A percentile compares a stretch with the other conserved stretches of the same genome.
Conservation (phyloP, 73 alveolate species). For the Uronychia binucleata region DNA sequence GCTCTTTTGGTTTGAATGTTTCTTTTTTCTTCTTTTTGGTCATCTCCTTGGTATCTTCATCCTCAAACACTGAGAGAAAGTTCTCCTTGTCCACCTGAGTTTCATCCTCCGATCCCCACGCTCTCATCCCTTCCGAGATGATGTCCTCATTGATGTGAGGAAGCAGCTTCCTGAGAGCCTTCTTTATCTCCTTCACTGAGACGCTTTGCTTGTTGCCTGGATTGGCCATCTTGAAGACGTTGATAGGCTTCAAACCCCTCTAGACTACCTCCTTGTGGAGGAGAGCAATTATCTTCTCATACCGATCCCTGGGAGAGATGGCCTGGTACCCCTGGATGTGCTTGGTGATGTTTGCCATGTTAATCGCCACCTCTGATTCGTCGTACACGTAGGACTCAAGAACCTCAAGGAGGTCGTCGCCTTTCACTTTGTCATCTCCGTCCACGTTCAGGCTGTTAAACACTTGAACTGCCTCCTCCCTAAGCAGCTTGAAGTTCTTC, state of each 20-base stretch:
- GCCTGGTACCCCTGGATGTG: conserved; percentile 20
- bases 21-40: neutral
- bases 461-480: conserved; percentile 11
- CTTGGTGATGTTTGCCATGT: conserved; percentile 5
- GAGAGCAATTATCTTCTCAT: conserved; percentile 20
- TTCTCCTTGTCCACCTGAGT: neutral
- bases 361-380: neutral
- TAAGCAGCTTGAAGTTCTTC: neutral
- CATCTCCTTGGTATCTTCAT: neutral
- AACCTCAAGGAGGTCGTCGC: conserved; percentile 29
- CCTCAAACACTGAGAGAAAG: neutral
- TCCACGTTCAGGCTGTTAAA: conserved; percentile 40
- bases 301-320: conserved; percentile 50
- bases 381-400: conserved; percentile 27
- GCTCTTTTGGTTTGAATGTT: neutral
- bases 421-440: conserved; percentile 31
- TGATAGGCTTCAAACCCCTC: conserved; percentile 27
- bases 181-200: neutral
- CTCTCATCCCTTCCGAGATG: conserved; percentile 16
- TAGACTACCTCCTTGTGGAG: conserved; percentile 6
- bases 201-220: conserved; percentile 9
- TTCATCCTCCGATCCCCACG: neutral
- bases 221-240: conserved; percentile 56
- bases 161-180: conserved; percentile 28
- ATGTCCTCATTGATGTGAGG: conserved; percentile 39